Evolutionary conservation across 345 rosid species (phyloP).

Genomic region (Salix purpurea): DNA sequence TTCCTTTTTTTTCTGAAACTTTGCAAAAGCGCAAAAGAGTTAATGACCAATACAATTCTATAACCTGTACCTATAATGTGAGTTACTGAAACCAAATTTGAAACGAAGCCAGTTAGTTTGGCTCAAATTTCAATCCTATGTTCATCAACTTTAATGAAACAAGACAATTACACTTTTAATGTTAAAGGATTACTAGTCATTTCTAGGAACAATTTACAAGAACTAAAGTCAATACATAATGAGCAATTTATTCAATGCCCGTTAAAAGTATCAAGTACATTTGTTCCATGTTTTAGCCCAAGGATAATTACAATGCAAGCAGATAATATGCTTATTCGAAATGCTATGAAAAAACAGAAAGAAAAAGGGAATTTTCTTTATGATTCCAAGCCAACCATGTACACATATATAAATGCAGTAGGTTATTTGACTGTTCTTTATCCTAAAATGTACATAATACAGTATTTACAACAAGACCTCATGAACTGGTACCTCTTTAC

Average conservation of each 20-base stretch:
- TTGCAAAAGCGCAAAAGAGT: neutral
- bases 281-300: neutral
- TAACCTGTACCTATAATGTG: neutral
- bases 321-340: neutral
- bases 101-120: neutral
- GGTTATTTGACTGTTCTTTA: neutral
- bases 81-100: neutral
- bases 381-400: neutral
- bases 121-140: neutral
- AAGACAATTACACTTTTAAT: neutral
- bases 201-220: neutral
- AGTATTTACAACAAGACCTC: neutral
- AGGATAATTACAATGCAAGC: neutral
- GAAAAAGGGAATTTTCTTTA: neutral
- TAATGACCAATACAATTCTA: neutral
- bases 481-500: conserved; percentile 65
- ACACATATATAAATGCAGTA: neutral
- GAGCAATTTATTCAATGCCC: neutral
- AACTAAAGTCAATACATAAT: neutral
- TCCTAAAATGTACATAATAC: neutral
- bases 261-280: neutral
- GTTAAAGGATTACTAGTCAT: neutral
- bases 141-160: neutral
- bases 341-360: neutral
- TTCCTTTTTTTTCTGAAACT: neutral